A percentile compares a stretch with the other conserved stretches of the same genome.
Conservation (phyloP, 768 basidiomycete genomes). For the Mycena olivaceomarginata region DNA sequence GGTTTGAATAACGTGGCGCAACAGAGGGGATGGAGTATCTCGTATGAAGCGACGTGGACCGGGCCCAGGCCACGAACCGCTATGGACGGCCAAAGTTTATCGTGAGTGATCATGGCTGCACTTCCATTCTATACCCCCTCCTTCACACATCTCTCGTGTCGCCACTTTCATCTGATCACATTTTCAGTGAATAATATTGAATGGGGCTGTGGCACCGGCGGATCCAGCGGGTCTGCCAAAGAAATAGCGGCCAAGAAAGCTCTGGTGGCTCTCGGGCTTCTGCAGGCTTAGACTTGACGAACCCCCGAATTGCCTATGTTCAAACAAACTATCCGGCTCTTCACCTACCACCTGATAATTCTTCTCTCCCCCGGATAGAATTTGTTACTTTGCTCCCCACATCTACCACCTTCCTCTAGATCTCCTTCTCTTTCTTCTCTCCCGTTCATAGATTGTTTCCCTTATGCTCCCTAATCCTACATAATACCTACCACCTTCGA, state of each 20-base stretch:
- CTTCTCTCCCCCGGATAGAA: no score
- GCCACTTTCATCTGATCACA: neutral
- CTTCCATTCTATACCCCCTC: neutral
- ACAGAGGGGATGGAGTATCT: slow-evolving; percentile 3
- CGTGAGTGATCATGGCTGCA: slow-evolving; percentile 43
- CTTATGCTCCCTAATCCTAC: neutral
- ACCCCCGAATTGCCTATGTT: no score
- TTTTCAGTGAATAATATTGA: slow-evolving; percentile 47
- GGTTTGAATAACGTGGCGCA: slow-evolving; percentile 46
- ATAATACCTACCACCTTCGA: no score
- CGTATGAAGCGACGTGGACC: slow-evolving; percentile 32
- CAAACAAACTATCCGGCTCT: no score
- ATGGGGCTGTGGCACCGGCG: slow-evolving; percentile 47
- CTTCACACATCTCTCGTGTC: neutral
- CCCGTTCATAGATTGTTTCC: no score
- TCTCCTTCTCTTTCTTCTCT: no score
- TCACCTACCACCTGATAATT: no score
- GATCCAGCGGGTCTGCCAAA: slow-evolving; percentile 45
- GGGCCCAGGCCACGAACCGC: slow-evolving; percentile 48
- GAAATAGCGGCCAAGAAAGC: slow-evolving; percentile 52
- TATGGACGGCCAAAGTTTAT: slow-evolving; percentile 53
- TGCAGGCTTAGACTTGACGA: neutral
- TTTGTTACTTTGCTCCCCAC: no score
- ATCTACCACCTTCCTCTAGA: no score
- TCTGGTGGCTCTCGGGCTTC: slow-evolving; percentile 27